Percentiles rank a stretch among this genome's conserved stretches.
phyloP scores from a whole-genome alignment of 306 rosid species.

The Prunus mume region DNA sequence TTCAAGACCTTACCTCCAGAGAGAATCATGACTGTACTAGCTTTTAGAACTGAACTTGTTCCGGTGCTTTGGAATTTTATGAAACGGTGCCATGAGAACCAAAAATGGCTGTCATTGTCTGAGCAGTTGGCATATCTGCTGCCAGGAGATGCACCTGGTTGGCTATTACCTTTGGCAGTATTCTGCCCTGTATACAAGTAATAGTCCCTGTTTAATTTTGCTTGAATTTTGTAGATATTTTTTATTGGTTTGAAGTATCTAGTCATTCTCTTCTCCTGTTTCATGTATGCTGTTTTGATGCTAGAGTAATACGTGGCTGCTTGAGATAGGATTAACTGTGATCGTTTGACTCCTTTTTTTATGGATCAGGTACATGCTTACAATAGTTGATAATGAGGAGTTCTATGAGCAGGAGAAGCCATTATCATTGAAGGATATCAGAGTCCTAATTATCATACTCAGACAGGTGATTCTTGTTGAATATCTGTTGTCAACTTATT shows the following conservation, averaged over 20 bases:
- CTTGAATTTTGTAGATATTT: slow-evolving; percentile 3
- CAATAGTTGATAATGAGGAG: slow-evolving; percentile 90
- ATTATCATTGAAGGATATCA: slow-evolving; percentile 74
- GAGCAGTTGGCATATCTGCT: slow-evolving; percentile 59
- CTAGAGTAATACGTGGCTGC: slow-evolving; percentile 10
- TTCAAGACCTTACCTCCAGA: slow-evolving; percentile 81
- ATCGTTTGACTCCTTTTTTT: slow-evolving; percentile 7
- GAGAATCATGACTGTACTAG: slow-evolving; percentile 87
- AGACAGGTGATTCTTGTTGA: slow-evolving; percentile 67
- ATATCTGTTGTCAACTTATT: slow-evolving; percentile 20
- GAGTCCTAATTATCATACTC: slow-evolving; percentile 71
- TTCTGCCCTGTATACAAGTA: slow-evolving; percentile 99
- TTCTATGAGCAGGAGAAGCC: slow-evolving; percentile 98
- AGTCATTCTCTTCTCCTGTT: slow-evolving; percentile 5
- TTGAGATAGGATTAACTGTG: slow-evolving; percentile 27
- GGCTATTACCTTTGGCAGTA: slow-evolving; percentile 91
- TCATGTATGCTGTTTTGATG: slow-evolving; percentile 6
- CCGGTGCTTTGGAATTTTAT: slow-evolving; percentile 92
- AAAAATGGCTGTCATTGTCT: slow-evolving; percentile 78
- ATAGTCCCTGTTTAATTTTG: slow-evolving; percentile 22
- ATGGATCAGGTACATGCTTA: slow-evolving; percentile 86
- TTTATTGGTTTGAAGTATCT: slow-evolving; percentile 6
- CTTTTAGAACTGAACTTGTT: slow-evolving; percentile 93
- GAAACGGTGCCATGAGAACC: slow-evolving; percentile 84
- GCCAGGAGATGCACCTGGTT: slow-evolving; percentile 92